Conservation (phyloP, 2,329 filamentous ascomycete genomes). For the Fusarium sp. region DNA sequence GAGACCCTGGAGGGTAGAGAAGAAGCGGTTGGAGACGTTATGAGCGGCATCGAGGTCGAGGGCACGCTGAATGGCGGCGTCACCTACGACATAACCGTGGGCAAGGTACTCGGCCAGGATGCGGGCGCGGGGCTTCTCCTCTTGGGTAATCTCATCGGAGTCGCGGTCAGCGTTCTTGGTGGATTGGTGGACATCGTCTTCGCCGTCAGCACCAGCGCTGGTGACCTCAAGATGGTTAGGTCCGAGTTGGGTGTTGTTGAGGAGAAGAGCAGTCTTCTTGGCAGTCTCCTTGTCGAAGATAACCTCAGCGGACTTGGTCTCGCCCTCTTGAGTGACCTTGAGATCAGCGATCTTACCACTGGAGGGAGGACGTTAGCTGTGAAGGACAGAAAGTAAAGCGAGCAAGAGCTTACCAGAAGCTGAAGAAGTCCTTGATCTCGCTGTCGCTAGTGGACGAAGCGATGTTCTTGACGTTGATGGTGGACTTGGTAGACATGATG, state of each 20-base stretch:
- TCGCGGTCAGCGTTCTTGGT: slow-evolving; percentile 66
- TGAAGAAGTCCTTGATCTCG: slow-evolving; percentile 97
- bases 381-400: background rate
- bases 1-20: slow-evolving; percentile 76
- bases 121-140: slow-evolving; percentile 94
- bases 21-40: slow-evolving; percentile 84
- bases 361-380: slow-evolving; percentile 37
- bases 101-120: slow-evolving; percentile 97
- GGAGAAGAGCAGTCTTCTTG: slow-evolving; percentile 93
- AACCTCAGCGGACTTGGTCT: slow-evolving; percentile 86
- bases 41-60: slow-evolving; percentile 91
- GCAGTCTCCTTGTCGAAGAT: slow-evolving; percentile 97
- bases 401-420: slow-evolving; percentile 75
- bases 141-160: slow-evolving; percentile 81
- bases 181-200: slow-evolving; percentile 67
- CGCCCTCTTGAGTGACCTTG: slow-evolving; percentile 74
- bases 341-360: slow-evolving; percentile 92
- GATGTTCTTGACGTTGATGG: slow-evolving; percentile 92
- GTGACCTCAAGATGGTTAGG: slow-evolving; percentile 82
- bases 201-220: slow-evolving; percentile 71
- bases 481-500: slow-evolving; percentile 67
- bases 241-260: slow-evolving; percentile 96
- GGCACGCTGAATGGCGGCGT: slow-evolving; percentile 79
- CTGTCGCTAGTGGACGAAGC: slow-evolving; percentile 82
- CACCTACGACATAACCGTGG: slow-evolving; percentile 87